These are phyloP conservation scores for Cyclostephanos invisitatus DNA, from an alignment of 108 stramenopile species.

Conservation along the genomic window DNA sequence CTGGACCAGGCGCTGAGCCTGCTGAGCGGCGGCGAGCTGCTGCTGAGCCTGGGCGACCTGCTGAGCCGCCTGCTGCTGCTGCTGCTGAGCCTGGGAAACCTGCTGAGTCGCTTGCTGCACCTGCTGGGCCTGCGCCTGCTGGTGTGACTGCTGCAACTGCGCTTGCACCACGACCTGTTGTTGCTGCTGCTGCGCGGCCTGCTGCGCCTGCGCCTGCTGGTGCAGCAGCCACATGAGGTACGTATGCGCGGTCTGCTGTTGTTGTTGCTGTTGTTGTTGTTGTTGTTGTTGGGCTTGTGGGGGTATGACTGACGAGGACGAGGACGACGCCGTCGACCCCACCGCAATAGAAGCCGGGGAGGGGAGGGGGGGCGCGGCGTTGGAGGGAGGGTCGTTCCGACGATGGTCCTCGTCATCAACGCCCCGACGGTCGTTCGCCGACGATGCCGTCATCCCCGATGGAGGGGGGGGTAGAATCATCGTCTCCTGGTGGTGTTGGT, in stretches of 20 bases:
- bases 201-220: conserved; percentile 24
- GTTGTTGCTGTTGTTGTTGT: too few species aligned
- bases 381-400: too few species aligned
- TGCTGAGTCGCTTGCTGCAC: conserved; percentile 44
- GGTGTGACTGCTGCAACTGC: conserved; percentile 13
- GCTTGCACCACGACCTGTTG: conserved; percentile 23
- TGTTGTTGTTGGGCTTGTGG: too few species aligned
- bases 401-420: too few species aligned
- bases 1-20: too few species aligned
- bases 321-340: too few species aligned
- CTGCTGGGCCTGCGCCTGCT: conserved; percentile 24
- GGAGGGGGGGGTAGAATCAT: not conserved
- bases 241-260: too few species aligned
- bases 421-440: too few species aligned
- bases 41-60: conserved; percentile 15
- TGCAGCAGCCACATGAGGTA: conserved; percentile 4
- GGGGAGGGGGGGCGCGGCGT: not conserved
- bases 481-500: not conserved
- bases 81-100: conserved; percentile 19
- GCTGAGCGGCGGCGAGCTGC: conserved; percentile 6
- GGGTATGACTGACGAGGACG: too few species aligned
- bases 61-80: conserved; percentile 42
- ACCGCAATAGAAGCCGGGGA: not conserved
- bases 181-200: conserved; percentile 19
- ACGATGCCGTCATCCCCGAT: conserved; percentile 12